These are phyloP conservation scores for Posidonia oceanica DNA, from an alignment of 116 monocot species.

Conservation along the genomic window DNA sequence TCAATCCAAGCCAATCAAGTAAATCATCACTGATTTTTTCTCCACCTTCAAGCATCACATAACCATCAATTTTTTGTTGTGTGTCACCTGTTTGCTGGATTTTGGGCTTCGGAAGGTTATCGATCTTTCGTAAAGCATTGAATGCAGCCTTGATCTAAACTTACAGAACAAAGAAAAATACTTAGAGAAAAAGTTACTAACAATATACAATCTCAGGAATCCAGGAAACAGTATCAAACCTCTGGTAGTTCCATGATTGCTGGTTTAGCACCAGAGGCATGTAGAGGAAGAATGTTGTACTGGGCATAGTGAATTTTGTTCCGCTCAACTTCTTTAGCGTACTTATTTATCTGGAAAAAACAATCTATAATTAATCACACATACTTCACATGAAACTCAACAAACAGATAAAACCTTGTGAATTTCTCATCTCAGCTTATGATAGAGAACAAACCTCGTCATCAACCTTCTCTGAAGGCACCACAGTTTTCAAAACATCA, in stretches of 20 bases:
- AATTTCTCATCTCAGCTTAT: neutral
- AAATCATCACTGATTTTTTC: constrained; percentile 47
- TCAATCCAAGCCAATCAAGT: constrained; percentile 82
- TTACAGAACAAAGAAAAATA: constrained; percentile 5
- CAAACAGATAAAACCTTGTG: neutral
- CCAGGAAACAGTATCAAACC: constrained; percentile 17
- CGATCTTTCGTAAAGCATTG: constrained; percentile 44
- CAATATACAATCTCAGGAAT: neutral
- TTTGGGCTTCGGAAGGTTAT: constrained; percentile 55
- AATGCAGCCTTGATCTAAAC: constrained; percentile 77
- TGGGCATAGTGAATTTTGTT: constrained; percentile 77
- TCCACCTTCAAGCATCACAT: constrained; percentile 23
- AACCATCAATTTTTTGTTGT: constrained; percentile 17
- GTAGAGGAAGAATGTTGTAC: constrained; percentile 92
- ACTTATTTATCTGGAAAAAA: constrained; percentile 47
- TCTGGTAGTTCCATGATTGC: constrained; percentile 80
- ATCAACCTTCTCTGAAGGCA: constrained; percentile 57
- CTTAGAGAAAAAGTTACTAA: neutral
- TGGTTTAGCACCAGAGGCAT: constrained; percentile 43
- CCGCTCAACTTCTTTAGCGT: constrained; percentile 73
- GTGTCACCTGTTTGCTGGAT: constrained; percentile 6
- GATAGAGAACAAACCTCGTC: constrained; percentile 35
- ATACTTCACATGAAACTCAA: neutral
- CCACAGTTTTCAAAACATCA: constrained; percentile 76
- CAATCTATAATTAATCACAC: neutral